Percentiles rank a stretch among this genome's conserved stretches.
Evolutionary conservation across 2,329 filamentous ascomycete genomes (phyloP).

Genomic region (Orbilia brochopaga): DNA sequence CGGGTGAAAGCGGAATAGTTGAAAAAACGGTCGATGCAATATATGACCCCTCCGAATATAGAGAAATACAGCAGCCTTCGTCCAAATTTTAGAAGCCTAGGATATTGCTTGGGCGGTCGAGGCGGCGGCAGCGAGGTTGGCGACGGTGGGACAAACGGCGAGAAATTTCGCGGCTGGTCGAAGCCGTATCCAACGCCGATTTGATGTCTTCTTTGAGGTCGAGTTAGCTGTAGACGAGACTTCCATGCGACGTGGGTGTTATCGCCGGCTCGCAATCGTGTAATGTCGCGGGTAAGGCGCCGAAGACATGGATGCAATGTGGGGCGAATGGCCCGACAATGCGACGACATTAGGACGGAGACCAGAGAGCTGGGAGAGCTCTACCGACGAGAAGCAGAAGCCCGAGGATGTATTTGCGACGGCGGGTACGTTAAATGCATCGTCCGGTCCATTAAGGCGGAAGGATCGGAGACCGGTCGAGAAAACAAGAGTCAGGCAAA

Average conservation of each 20-base stretch:
- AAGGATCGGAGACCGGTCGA: constrained; percentile 3
- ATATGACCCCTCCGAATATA: constrained; percentile 67
- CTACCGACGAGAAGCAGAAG: constrained; percentile 12
- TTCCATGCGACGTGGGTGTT: constrained; percentile 1
- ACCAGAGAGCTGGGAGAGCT: neutral
- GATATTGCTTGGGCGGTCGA: constrained; percentile 70
- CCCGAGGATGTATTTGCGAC: constrained; percentile 13
- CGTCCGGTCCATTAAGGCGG: constrained; percentile 23
- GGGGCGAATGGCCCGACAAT: constrained; percentile 38
- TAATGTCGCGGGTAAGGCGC: constrained; percentile 9
- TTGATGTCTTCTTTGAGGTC: constrained; percentile 38
- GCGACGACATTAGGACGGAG: constrained; percentile 25
- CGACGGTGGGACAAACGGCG: constrained; percentile 75
- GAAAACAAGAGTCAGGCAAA: constrained; percentile 6
- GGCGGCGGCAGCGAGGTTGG: constrained; percentile 79
- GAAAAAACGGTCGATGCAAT: constrained; percentile 72
- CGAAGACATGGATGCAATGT: constrained; percentile 31
- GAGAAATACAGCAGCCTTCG: constrained; percentile 72
- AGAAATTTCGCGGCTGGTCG: constrained; percentile 59
- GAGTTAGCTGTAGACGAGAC: constrained; percentile 22
- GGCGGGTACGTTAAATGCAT: constrained; percentile 20
- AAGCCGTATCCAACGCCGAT: constrained; percentile 48
- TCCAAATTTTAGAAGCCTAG: constrained; percentile 74
- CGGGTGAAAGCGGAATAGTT: constrained; percentile 81
- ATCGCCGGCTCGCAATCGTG: constrained; percentile 7